phyloP scores from a whole-genome alignment of 2,329 filamentous ascomycete species.

The Epichloe coenophiala region DNA sequence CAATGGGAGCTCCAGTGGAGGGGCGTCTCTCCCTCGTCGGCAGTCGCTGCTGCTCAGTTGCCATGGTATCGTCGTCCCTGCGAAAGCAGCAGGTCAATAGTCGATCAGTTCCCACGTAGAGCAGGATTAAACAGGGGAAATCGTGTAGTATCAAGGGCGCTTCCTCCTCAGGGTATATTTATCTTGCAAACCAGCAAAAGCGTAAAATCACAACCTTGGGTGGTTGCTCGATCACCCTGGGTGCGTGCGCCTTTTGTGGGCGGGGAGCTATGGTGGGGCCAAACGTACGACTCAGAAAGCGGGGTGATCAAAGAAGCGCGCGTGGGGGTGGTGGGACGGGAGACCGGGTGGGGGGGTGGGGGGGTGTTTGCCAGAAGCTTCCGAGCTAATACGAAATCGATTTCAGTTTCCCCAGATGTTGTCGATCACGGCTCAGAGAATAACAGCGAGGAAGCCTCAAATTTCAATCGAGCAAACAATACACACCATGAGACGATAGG shows the following conservation, averaged over 20 bases:
- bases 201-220: accelerated
- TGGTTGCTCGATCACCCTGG: no score
- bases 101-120: no score
- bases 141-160: neutral
- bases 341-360: neutral
- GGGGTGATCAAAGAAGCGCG: neutral
- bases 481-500: no score
- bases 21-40: conserved; percentile 62
- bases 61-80: conserved; percentile 13
- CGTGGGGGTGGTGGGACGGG: neutral
- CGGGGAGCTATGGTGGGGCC: conserved; percentile 4
- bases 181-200: neutral
- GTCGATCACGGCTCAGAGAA: no score
- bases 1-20: conserved; percentile 69
- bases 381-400: neutral
- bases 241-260: neutral
- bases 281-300: neutral
- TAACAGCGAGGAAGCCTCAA: no score
- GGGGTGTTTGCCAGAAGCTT: neutral
- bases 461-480: no score
- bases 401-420: neutral
- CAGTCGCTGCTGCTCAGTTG: conserved; percentile 23
- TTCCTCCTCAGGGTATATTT: neutral
- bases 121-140: no score
- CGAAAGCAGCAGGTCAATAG: neutral